Conservation (phyloP, 441 rosid genomes). For the Gossypium gossypioides region DNA sequence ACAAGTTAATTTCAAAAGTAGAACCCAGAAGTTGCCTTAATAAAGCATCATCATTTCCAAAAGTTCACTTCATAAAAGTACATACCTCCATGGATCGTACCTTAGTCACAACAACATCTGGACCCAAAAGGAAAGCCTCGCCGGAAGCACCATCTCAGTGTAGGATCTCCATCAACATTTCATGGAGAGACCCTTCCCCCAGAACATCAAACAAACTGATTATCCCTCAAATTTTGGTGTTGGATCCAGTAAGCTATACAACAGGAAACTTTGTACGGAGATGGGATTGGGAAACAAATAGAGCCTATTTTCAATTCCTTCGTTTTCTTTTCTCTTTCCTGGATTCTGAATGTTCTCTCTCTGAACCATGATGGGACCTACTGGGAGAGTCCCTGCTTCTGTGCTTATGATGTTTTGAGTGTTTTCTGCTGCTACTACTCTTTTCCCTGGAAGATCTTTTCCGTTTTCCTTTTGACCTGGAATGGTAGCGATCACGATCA, state of each 20-base stretch:
- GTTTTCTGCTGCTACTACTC: conserved; percentile 54
- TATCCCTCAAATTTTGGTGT: background rate
- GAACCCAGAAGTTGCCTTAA: background rate
- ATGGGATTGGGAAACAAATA: background rate
- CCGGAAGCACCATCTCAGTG: background rate
- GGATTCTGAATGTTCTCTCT: conserved; percentile 31
- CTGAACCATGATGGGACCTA: conserved; percentile 26
- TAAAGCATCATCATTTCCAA: background rate
- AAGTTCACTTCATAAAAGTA: background rate
- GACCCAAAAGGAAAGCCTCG: background rate
- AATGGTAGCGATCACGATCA: conserved; percentile 28
- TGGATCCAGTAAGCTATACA: background rate
- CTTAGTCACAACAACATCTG: background rate
- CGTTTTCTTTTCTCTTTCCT: conserved; percentile 41
- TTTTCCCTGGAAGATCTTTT: conserved; percentile 46
- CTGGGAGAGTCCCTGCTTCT: conserved; percentile 40
- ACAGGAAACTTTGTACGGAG: background rate
- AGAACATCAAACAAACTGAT: background rate
- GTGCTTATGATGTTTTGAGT: conserved; percentile 42
- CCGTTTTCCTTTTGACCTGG: conserved; percentile 49
- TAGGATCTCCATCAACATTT: background rate
- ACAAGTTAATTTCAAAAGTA: background rate
- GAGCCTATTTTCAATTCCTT: conserved; percentile 28
- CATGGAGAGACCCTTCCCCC: background rate
- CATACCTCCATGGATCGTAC: background rate